Evolutionary conservation across 2,329 filamentous ascomycete genomes (phyloP), one percentile per base, ranked within the genome.

Genomic region (Nemania diffusa): DNA sequence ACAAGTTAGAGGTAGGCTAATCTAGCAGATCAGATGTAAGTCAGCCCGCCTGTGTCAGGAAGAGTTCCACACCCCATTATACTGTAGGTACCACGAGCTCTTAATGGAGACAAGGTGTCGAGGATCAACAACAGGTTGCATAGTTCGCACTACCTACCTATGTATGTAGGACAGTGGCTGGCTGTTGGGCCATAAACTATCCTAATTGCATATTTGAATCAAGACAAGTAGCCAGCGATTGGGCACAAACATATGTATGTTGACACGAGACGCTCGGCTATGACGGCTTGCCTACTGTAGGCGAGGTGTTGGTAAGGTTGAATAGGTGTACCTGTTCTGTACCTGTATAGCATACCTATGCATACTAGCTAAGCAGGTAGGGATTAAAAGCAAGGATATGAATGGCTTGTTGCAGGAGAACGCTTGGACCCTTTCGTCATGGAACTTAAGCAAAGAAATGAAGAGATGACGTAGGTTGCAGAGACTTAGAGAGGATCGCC

Each of bases 1-100:
- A 46, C 24, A 34, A 62, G 59, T 53, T 62, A 52, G 26, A 55
- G 58, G 32, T 24, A 58, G 58, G 67, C 46, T 53, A 68, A 71
- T 72, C 69, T 64, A 58, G 72, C 52, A 72, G 71, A 74, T 74
- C 71, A 37, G n/a, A n/a, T n/a, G 62, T 70, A 58, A 22, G n/a
- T 17, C 40, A 44, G 37, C 11, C 20, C 3, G 32, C 40, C 20
- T 37, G 44, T 22, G 42, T 24, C 29, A 44, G 52, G 34, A 55
- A 50, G 20, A 20, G 27, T 15, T 27, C 22, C 46, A 42, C 20
- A 40, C 60, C 40, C 24, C 26, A 27, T 3, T 27, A 5, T 17
- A 17, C 11, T 11, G 24, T 58, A 50, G 37, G 42, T 29, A 48
- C 56, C 52, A 57, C 50, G n/a, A 42, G 26, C 9, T 60, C 62